These are phyloP conservation scores for Blastocystis sp. DNA, from an alignment of 352 stramenopile species.

Conservation along the genomic window DNA sequence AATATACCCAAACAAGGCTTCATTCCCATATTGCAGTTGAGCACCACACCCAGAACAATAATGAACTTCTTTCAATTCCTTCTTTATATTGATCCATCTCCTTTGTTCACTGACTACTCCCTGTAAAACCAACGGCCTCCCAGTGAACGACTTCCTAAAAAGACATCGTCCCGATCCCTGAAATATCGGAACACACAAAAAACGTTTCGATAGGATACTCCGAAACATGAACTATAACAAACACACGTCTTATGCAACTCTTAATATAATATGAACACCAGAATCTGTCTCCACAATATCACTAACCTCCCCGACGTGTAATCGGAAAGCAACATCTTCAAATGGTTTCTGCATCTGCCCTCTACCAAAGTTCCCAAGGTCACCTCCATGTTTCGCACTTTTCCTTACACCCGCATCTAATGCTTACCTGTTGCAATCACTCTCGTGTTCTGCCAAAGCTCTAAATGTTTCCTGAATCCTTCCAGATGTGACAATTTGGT, in stretches of 20 bases:
- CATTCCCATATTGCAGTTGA: not conserved
- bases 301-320: slow-evolving; percentile 84
- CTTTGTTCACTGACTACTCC: not conserved
- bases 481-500: slow-evolving; percentile 69
- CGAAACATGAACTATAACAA: not conserved
- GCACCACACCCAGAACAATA: slow-evolving; percentile 2
- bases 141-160: not conserved
- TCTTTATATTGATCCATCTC: not conserved
- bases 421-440: slow-evolving; percentile 76
- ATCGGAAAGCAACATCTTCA: slow-evolving; percentile 79
- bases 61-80: not conserved
- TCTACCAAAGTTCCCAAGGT: slow-evolving; percentile 77
- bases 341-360: slow-evolving; percentile 85
- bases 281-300: slow-evolving; percentile 87
- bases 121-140: not conserved
- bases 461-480: slow-evolving; percentile 13
- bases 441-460: slow-evolving; percentile 75
- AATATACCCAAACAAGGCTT: not conserved
- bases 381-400: slow-evolving; percentile 78
- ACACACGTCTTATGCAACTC: slow-evolving; percentile 68
- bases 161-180: not conserved
- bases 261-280: slow-evolving; percentile 90
- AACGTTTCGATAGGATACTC: not conserved
- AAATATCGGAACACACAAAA: not conserved
- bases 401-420: not conserved